Percentiles rank a stretch among this genome's conserved stretches.
Evolutionary conservation across 345 rosid species (phyloP).

Genomic region (Reutealis trisperma): DNA sequence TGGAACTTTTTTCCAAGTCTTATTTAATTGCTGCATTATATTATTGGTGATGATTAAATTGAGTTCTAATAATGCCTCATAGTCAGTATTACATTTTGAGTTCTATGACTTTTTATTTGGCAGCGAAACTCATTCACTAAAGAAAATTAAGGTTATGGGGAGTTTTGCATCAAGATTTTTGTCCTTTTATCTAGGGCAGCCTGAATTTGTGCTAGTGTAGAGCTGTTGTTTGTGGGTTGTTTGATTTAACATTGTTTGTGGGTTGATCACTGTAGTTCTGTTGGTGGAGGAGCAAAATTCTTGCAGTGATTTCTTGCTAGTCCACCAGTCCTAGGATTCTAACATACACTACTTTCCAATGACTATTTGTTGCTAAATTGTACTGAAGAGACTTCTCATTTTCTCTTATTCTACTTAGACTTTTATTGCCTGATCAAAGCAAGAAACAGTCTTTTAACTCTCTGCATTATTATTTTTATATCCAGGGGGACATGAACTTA

Average conservation of each 20-base stretch:
- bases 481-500: conserved; percentile 93
- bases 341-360: too few species aligned
- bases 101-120: too few species aligned
- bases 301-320: neutral
- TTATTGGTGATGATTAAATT: neutral
- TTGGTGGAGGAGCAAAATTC: neutral
- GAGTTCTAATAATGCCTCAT: too few species aligned
- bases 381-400: neutral
- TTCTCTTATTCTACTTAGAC: neutral
- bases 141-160: too few species aligned
- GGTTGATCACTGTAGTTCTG: neutral
- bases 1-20: neutral
- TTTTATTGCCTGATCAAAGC: neutral
- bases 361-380: neutral
- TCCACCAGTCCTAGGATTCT: too few species aligned
- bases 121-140: too few species aligned
- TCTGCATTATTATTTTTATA: neutral
- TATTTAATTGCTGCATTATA: neutral
- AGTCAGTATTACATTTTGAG: neutral
- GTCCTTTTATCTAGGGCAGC: too few species aligned
- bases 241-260: neutral
- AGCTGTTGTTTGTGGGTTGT: too few species aligned
- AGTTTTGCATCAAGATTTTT: too few species aligned
- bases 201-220: too few species aligned
- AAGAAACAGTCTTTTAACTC: neutral